Evolutionary conservation across 768 basidiomycete genomes (phyloP).

Genomic region (Russula sp.): DNA sequence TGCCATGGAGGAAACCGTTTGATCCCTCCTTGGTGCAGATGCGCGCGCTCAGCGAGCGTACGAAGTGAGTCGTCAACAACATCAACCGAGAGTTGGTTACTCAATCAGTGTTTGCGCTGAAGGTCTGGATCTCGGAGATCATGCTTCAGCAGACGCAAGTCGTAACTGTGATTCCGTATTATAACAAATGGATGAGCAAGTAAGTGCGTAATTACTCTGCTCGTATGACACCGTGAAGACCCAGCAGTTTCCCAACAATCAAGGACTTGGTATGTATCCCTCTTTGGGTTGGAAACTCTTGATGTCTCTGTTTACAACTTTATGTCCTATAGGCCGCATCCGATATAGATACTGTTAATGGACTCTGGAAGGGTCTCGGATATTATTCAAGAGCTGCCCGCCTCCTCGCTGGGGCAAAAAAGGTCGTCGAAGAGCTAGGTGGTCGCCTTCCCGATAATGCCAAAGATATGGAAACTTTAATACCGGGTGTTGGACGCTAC

Average conservation of each 20-base stretch:
- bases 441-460: slow-evolving; percentile 80
- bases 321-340: slow-evolving; percentile 51
- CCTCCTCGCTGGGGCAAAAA: slow-evolving; percentile 79
- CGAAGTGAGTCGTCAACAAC: slow-evolving; percentile 55
- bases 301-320: slow-evolving; percentile 17
- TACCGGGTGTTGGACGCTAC: slow-evolving; percentile 87
- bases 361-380: slow-evolving; percentile 87
- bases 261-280: slow-evolving; percentile 56
- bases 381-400: slow-evolving; percentile 87
- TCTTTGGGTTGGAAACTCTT: background rate
- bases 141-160: slow-evolving; percentile 99
- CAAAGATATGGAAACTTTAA: slow-evolving; percentile 72
- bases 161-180: slow-evolving; percentile 90
- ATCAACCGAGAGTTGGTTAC: background rate
- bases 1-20: slow-evolving; percentile 90
- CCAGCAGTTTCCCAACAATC: slow-evolving; percentile 74
- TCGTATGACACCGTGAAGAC: background rate
- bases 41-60: slow-evolving; percentile 85
- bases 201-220: slow-evolving; percentile 37
- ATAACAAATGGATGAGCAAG: slow-evolving; percentile 82
- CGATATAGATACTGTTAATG: slow-evolving; percentile 80
- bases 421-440: slow-evolving; percentile 58
- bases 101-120: slow-evolving; percentile 1
- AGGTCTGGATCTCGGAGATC: slow-evolving; percentile 91
- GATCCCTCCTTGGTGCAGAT: slow-evolving; percentile 50